Conservation (phyloP, 2,329 filamentous ascomycete species). For the Stagonosporopsis chrysanthemi region DNA sequence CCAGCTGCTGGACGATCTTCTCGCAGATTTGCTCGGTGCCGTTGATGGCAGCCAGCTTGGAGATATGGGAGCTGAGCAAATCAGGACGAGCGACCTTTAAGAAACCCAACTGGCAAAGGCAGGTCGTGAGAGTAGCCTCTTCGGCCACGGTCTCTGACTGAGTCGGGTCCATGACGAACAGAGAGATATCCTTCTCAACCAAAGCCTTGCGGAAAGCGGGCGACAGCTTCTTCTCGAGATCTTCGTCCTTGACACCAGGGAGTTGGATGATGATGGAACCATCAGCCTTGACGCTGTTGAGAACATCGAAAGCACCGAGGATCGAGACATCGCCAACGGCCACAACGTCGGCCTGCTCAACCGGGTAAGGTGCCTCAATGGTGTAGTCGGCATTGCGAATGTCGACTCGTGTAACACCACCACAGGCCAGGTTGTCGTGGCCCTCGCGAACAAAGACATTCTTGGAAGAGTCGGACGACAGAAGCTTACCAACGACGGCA, state of each 20-base stretch:
- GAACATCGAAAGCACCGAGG: conserved; percentile 77
- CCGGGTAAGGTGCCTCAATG: conserved; percentile 82
- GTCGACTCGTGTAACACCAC: conserved; percentile 83
- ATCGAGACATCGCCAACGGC: conserved; percentile 83
- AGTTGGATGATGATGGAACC: conserved; percentile 79
- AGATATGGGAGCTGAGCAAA: conserved; percentile 66
- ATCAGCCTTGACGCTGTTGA: conserved; percentile 72
- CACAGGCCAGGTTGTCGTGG: conserved; percentile 71
- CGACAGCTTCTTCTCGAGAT: conserved; percentile 86
- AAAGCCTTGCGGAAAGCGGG: conserved; percentile 73
- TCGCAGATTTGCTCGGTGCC: conserved; percentile 69
- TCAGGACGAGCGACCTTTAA: conserved; percentile 76
- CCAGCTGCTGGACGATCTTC: conserved; percentile 66
- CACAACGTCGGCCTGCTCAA: conserved; percentile 79
- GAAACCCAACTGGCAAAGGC: conserved; percentile 83
- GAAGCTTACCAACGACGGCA: conserved; percentile 64
- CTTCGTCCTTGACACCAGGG: conserved; percentile 82
- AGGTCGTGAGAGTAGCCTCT: conserved; percentile 66
- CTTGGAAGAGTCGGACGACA: conserved; percentile 66
- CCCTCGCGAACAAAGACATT: conserved; percentile 67
- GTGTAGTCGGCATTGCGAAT: conserved; percentile 83
- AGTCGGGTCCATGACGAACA: conserved; percentile 79
- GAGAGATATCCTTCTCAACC: conserved; percentile 71
- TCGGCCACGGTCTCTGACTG: conserved; percentile 72
- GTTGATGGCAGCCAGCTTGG: conserved; percentile 70